Evolutionary conservation across 192 early-diverging fungal genomes (phyloP), one percentile per base, ranked within the genome.

Genomic region (Lobulomyces angularis): DNA sequence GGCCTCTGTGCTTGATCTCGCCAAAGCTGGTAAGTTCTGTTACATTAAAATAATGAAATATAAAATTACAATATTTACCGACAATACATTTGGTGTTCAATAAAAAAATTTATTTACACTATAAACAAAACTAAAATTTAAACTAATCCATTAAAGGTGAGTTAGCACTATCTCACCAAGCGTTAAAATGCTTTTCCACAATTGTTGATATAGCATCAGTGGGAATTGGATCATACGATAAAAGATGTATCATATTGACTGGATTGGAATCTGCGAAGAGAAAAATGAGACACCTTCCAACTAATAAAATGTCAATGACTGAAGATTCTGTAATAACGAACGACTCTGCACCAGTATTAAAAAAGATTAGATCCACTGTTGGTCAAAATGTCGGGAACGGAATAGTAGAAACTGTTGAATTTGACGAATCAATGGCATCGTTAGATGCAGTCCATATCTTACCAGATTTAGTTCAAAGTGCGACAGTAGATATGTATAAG

Each of bases 151-250:
- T n/a, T n/a, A n/a, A n/a, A 69, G 67, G 67, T 16, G 46, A 65
- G 36, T 41, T 69, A 12, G 67, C 67, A 14, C 36, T 69, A 39
- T 69, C 67, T 8, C 67, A 71, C 30, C 51, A 62, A 22, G 68
- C 68, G 22, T 43, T 71, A n/a, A 56, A 58, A 26, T 54, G 49
- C 38, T 26, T 71, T 8, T 32, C 23, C 2, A 34, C 16, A 17
- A 45, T 67, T 8, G 31, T 71, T 14, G 64, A 71, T 29, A 44
- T 68, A 11, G 46, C 38, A 8, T 45, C 48, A 26, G 17, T 71
- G 11, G 48, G 42, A 9, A 40, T 71, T 12, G 58, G 46, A n/a
- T 32, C 45, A 27, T 71, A 72, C 49, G 59, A 71, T 44, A 71
- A 73, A 39, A 25, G 55, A 7, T 67, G 65, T 44, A 58, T 67